These are phyloP conservation scores for Podaxis sp. DNA, from an alignment of 768 basidiomycete species.

Conservation along the genomic window DNA sequence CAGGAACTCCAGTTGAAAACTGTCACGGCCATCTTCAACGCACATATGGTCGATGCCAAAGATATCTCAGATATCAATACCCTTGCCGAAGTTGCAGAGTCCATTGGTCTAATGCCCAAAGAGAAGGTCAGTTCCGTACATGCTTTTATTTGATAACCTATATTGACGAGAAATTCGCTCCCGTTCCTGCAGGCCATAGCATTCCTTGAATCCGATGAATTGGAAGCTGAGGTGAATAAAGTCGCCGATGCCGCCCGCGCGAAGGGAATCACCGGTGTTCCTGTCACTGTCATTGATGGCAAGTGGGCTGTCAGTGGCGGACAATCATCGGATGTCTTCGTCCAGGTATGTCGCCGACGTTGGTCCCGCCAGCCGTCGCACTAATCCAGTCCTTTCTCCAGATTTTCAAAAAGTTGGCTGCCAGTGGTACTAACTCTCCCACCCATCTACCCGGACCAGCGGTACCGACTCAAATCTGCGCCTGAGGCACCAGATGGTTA, in stretches of 20 bases:
- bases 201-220: slow-evolving; percentile 67
- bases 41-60: slow-evolving; percentile 60
- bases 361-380: background rate
- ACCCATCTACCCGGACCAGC: slow-evolving; percentile 33
- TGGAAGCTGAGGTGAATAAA: slow-evolving; percentile 59
- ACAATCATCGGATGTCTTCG: slow-evolving; percentile 68
- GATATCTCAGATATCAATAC: slow-evolving; percentile 61
- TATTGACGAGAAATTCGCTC: background rate
- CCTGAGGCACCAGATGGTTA: slow-evolving; percentile 15
- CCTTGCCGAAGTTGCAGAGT: slow-evolving; percentile 58
- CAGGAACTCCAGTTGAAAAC: slow-evolving; percentile 56
- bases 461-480: slow-evolving; percentile 28
- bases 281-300: slow-evolving; percentile 75
- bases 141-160: slow-evolving; percentile 2
- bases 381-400: slow-evolving; percentile 18
- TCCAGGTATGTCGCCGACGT: slow-evolving; percentile 46
- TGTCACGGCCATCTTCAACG: slow-evolving; percentile 60
- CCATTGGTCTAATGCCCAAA: slow-evolving; percentile 53
- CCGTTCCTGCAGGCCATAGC: slow-evolving; percentile 45
- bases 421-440: slow-evolving; percentile 30
- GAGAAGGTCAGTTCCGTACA: slow-evolving; percentile 46
- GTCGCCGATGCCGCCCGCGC: slow-evolving; percentile 61
- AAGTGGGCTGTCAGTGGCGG: slow-evolving; percentile 78
- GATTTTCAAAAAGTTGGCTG: slow-evolving; percentile 54
- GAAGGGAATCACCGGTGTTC: slow-evolving; percentile 75